Percentiles rank a stretch among this genome's conserved stretches.
These are phyloP conservation scores for Vaccinium vitisidaea DNA, from an alignment of 148 eudicot species.

Conservation along the genomic window DNA sequence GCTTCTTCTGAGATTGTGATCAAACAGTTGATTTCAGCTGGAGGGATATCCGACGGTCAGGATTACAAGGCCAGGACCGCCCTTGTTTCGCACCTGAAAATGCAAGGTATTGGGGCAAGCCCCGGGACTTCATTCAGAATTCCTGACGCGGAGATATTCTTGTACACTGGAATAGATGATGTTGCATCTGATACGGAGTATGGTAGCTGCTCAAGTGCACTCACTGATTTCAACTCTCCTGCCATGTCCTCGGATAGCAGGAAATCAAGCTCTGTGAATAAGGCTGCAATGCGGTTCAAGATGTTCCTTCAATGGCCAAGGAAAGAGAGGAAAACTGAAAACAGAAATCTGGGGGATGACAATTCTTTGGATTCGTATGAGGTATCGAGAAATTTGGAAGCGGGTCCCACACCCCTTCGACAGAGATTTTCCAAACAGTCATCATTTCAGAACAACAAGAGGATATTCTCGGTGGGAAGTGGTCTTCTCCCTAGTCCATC, in stretches of 20 bases:
- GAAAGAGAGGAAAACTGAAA: constrained; percentile 29
- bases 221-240: constrained; percentile 29
- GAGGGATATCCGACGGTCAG: constrained; percentile 43
- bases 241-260: constrained; percentile 13
- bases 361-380: constrained; percentile 22
- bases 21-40: constrained; percentile 52
- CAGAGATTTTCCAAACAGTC: constrained; percentile 36
- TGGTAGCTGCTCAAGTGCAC: constrained; percentile 48
- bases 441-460: constrained; percentile 39
- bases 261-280: constrained; percentile 31
- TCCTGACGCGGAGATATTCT: constrained; percentile 65
- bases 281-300: constrained; percentile 44
- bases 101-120: constrained; percentile 63
- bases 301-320: constrained; percentile 46
- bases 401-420: constrained; percentile 48
- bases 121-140: constrained; percentile 83
- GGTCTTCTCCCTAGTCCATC: constrained; percentile 48
- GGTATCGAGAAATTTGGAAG: constrained; percentile 12
- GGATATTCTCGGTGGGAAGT: constrained; percentile 19
- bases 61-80: constrained; percentile 35
- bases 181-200: constrained; percentile 38
- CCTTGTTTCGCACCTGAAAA: constrained; percentile 36
- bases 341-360: constrained; percentile 14
- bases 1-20: constrained; percentile 45
- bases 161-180: constrained; percentile 35